Evolutionary conservation across 352 stramenopile genomes (phyloP).

Genomic region (Phytopythium aichiense): DNA sequence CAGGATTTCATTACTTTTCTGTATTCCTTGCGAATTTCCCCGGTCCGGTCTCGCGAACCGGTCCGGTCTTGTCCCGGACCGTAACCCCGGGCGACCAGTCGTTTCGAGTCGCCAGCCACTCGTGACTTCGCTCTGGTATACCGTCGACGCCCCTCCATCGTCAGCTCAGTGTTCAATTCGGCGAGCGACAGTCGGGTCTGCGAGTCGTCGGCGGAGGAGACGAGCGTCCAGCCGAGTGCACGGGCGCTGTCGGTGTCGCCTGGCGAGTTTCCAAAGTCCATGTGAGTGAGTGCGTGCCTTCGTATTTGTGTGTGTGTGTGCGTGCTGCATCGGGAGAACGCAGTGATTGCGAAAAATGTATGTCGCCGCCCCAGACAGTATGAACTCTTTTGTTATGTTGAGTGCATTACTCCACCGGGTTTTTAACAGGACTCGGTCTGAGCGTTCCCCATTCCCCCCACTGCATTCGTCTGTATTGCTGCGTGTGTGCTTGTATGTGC

Average conservation of each 20-base stretch:
- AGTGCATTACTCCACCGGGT: constrained; percentile 75
- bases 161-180: neutral
- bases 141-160: neutral
- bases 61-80: neutral
- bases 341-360: constrained; percentile 85
- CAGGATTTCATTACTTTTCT: neutral
- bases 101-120: neutral
- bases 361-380: constrained; percentile 89
- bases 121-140: neutral
- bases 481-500: constrained; percentile 14
- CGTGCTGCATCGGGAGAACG: constrained; percentile 39
- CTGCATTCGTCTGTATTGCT: constrained; percentile 11
- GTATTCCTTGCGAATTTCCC: neutral
- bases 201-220: neutral
- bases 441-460: constrained; percentile 50
- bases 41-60: neutral
- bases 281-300: constrained; percentile 5
- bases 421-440: constrained; percentile 83
- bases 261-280: neutral
- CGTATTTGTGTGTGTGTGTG: neutral
- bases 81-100: constrained; percentile 2
- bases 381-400: constrained; percentile 67
- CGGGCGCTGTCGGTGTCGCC: neutral
- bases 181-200: neutral
- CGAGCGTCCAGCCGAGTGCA: neutral